Conservation (phyloP, 495 filamentous ascomycete species). For the Neurospora tetraspora region DNA sequence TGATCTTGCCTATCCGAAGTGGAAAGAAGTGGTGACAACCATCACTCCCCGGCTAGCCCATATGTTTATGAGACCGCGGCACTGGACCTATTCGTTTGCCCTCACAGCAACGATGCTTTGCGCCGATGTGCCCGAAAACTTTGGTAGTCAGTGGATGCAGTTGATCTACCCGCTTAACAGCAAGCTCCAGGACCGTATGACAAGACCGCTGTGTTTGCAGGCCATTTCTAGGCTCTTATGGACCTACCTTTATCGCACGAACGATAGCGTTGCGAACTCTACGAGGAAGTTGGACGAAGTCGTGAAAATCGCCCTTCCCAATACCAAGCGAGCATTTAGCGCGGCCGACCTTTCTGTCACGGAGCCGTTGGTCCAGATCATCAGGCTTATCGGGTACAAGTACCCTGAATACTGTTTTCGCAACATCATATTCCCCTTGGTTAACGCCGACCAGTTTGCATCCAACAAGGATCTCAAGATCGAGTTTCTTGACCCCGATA, state of each 20-base stretch:
- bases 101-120: conserved; percentile 77
- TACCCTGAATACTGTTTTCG: conserved; percentile 89
- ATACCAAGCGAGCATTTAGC: conserved; percentile 63
- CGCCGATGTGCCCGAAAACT: conserved; percentile 73
- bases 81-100: conserved; percentile 83
- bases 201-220: conserved; percentile 72
- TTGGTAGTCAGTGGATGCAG: conserved; percentile 76
- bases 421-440: conserved; percentile 83
- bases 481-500: conserved; percentile 90
- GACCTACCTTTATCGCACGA: conserved; percentile 84
- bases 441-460: conserved; percentile 82
- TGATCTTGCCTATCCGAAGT: conserved; percentile 68
- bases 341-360: conserved; percentile 71
- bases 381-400: conserved; percentile 89
- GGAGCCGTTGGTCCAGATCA: conserved; percentile 84
- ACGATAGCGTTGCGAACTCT: conserved; percentile 54
- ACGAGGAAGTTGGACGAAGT: conserved; percentile 81
- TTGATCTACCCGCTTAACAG: conserved; percentile 64
- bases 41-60: conserved; percentile 65
- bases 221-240: conserved; percentile 88
- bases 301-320: conserved; percentile 67
- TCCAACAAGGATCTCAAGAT: conserved; percentile 71
- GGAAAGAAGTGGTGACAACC: conserved; percentile 71
- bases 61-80: conserved; percentile 81
- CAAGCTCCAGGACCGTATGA: conserved; percentile 71